phyloP scores from a whole-genome alignment of 169 alveolate species.

The Cryptosporidium tyzzeri region DNA sequence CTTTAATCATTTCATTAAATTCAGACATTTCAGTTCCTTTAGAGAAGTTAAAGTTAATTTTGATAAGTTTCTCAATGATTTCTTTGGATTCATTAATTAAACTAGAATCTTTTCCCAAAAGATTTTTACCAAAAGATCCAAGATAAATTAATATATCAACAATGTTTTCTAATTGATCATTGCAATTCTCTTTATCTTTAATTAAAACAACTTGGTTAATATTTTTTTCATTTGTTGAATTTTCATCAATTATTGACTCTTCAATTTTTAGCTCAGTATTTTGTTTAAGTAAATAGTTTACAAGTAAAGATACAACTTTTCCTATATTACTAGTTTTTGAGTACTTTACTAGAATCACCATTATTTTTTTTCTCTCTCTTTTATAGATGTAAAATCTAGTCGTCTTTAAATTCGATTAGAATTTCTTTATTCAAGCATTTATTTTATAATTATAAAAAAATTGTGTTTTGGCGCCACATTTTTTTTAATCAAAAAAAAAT shows the following conservation, averaged over 20 bases:
- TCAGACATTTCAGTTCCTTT: slow-evolving; percentile 3
- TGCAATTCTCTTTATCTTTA: not conserved
- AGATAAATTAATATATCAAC: slow-evolving; percentile 29
- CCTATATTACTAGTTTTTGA: not conserved
- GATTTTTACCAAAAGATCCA: slow-evolving; percentile 25
- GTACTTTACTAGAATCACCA: slow-evolving; percentile 18
- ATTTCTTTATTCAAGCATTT: no score
- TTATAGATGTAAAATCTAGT: no score
- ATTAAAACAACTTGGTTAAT: not conserved
- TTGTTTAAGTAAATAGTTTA: slow-evolving; percentile 15
- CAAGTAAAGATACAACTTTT: not conserved
- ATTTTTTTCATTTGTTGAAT: not conserved
- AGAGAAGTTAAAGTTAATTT: not conserved
- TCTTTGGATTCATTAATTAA: slow-evolving; percentile 23
- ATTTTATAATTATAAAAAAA: no score
- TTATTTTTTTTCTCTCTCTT: not conserved
- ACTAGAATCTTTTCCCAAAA: slow-evolving; percentile 17
- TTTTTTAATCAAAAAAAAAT: no score
- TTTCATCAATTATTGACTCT: not conserved
- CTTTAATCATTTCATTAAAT: slow-evolving; percentile 21
- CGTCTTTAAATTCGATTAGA: no score
- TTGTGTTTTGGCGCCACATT: not conserved
- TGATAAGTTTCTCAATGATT: slow-evolving; percentile 1
- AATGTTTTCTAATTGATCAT: not conserved
- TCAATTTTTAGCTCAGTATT: slow-evolving; percentile 16